Percentiles rank a stretch among this genome's conserved stretches.
Evolutionary conservation across 441 rosid genomes (phyloP).

Genomic region (Francoa sonchifolia): DNA sequence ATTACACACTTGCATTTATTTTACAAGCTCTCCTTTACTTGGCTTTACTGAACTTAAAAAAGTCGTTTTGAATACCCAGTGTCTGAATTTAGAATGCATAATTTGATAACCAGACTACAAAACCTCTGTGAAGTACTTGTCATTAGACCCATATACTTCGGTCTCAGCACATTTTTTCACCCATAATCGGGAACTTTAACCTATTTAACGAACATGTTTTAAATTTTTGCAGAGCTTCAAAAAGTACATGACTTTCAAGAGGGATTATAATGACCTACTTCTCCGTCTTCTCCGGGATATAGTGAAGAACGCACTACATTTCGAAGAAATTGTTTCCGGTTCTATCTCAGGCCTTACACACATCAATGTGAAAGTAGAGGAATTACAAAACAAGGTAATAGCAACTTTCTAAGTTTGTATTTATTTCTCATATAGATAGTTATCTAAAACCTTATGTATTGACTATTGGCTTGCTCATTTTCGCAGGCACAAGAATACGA

Average conservation of each 20-base stretch:
- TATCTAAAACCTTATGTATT: neutral
- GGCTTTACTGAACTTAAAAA: too few relatives aligned
- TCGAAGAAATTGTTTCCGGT: constrained; percentile 80
- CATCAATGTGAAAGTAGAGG: constrained; percentile 62
- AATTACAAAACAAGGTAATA: constrained; percentile 59
- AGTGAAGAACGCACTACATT: constrained; percentile 60
- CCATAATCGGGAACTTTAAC: too few relatives aligned
- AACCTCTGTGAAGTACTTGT: too few relatives aligned
- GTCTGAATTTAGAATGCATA: too few relatives aligned
- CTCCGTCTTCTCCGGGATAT: constrained; percentile 70
- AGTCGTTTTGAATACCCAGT: too few relatives aligned
- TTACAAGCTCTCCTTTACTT: too few relatives aligned
- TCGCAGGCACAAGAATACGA: constrained; percentile 81
- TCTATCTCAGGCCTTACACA: constrained; percentile 44
- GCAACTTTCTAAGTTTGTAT: neutral
- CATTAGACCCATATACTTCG: too few relatives aligned
- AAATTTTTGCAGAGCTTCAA: constrained; percentile 60
- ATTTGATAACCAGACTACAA: too few relatives aligned
- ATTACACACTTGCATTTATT: too few relatives aligned
- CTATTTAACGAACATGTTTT: too few relatives aligned
- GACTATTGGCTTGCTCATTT: neutral
- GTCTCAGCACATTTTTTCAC: too few relatives aligned
- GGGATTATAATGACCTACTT: constrained; percentile 71
- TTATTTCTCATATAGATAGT: neutral
- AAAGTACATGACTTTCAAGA: constrained; percentile 79